Conservation (phyloP, 1,284 basidiomycete genomes). For the Austroboletus niveus region DNA sequence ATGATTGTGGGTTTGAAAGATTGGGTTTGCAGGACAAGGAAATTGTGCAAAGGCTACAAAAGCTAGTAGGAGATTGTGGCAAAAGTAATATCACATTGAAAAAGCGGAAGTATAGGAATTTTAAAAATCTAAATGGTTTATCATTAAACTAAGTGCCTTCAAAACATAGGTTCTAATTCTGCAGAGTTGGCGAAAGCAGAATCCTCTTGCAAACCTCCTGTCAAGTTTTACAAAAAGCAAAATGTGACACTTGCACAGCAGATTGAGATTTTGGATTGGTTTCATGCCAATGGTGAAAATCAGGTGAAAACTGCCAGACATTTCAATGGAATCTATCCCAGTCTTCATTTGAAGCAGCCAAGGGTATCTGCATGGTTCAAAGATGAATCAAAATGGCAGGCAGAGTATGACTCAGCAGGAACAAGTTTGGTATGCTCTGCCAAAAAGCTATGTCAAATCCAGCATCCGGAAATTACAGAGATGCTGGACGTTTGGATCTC, state of each 20-base stretch:
- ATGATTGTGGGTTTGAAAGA: not conserved
- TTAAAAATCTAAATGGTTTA: no score
- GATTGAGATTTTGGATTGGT: conserved; percentile 15
- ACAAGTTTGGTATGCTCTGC: not conserved
- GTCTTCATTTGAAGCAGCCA: no score
- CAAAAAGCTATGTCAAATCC: not conserved
- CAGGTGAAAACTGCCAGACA: no score
- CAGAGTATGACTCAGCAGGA: no score
- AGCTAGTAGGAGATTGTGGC: not conserved
- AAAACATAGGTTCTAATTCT: no score
- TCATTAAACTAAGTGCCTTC: no score
- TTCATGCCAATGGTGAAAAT: not conserved
- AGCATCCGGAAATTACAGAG: not conserved
- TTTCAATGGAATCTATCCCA: no score
- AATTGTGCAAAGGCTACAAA: conserved; percentile 3
- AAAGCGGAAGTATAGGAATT: no score
- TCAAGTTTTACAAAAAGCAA: not conserved
- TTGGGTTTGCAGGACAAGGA: not conserved
- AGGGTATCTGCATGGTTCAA: conserved; percentile 2
- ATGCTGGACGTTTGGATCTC: not conserved
- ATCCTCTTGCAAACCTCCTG: no score
- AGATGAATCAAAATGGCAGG: not conserved
- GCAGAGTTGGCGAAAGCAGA: no score
- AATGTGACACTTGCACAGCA: conserved; percentile 5
- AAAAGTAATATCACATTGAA: no score